Evolutionary conservation across 371 early-diverging fungal species (phyloP).

Genomic region (Fennellomyces sp.): DNA sequence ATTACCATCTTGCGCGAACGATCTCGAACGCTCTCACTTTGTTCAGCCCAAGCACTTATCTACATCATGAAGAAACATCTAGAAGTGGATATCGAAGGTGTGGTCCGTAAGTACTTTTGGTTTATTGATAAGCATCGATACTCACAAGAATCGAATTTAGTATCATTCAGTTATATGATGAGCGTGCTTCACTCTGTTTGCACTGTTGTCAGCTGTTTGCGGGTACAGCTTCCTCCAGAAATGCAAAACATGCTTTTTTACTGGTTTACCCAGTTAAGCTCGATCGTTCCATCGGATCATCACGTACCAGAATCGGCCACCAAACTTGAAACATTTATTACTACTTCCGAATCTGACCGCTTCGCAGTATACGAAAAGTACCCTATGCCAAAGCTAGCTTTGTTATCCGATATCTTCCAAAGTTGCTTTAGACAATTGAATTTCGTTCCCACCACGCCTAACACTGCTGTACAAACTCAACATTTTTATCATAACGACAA

Average conservation of each 20-base stretch:
- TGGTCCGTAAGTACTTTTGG: background rate
- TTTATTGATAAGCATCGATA: too few relatives aligned
- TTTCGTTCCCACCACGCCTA: too few relatives aligned
- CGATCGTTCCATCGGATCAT: background rate
- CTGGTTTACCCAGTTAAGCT: background rate
- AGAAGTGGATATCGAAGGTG: constrained; percentile 1
- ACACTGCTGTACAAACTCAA: too few relatives aligned
- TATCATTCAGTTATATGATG: background rate
- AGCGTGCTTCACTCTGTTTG: background rate
- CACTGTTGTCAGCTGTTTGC: background rate
- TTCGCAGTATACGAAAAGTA: background rate
- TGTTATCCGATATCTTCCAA: background rate
- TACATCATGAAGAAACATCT: background rate
- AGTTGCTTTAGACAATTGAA: background rate
- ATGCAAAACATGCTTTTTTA: background rate
- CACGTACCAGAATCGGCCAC: background rate
- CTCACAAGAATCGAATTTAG: too few relatives aligned
- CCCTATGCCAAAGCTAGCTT: background rate
- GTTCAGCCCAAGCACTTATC: background rate
- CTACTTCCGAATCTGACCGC: background rate
- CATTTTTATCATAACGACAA: too few relatives aligned
- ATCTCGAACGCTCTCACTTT: background rate
- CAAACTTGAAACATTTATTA: background rate
- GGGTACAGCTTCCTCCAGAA: background rate
- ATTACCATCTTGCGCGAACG: background rate